Base-by-base conservation (phyloP, 306 rosid genomes). In the Glycine latifolia region DNA sequence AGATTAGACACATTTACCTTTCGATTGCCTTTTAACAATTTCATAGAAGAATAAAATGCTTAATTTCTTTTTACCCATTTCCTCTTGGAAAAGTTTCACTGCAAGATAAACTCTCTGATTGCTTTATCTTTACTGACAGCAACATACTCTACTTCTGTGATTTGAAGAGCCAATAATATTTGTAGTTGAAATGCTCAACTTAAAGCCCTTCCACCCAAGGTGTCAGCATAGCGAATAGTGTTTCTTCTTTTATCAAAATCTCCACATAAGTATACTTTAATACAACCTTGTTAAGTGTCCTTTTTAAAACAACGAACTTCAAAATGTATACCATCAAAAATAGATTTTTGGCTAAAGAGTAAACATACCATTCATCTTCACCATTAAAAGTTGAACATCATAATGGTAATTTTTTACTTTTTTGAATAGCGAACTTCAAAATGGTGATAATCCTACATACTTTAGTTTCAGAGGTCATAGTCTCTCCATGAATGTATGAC, bases 141-240 rank as follows among this genome's bases (percentile, higher is more conserved):
- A n/a, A 46, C 14, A 79, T 49, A 4, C 33, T 60, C 41, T 56
- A 61, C 17, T 71, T 72, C 16, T 3, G 60, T 71, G 46, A 9
- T 80, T 16, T 26, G 56, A 47, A 48, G 52, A 71, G 26, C 13
- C 46, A n/a, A 9, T n/a, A 59, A 1, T 4, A 47, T 52, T 63
- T 77, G 15, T 67, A 53, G 54, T 41, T 53, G 67, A 35, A 41
- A 63, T 20, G 12, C 49, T 49, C 39, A 63, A 77, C 72, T 77
- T 33, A 44, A 35, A 76, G 35, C 44, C 49, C 44, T 60, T 46
- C 56, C 10, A 46, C 62, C 48, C 16, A 50, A 35, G 65, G 6
- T 77, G 73, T 53, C 7, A 20, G 11, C 15, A 10, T 20, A 75
- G 14, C 8, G 7, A 43, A 8, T 35, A 33, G 37, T 48, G 11